Evolutionary conservation across 345 rosid genomes (phyloP), one percentile per base, ranked within the genome.

Genomic region (Aurinia saxatilis): DNA sequence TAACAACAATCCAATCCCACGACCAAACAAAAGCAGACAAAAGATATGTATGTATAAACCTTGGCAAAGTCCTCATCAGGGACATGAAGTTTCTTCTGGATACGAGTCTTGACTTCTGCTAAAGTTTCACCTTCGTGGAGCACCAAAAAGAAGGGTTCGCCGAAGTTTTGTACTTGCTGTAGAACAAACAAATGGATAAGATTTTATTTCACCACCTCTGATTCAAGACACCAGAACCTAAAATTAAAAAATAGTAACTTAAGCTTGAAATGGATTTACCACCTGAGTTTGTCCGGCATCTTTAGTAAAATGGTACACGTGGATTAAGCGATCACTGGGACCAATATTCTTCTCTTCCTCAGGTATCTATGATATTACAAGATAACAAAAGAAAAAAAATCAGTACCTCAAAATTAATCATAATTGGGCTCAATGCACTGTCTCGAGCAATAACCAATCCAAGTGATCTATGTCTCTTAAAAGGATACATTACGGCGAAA

Each of bases 91-190:
- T 90, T 93, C 77, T 80, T 90, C 58, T 87, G 99, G 67, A 90
- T 65, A 50, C 96, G 86, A 35, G 49, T 62, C 76, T 87, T 93
- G 17, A 84, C 81, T 66, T 85, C 95, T 71, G 84, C 81, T 58
- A 93, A 74, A 19, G 86, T 90, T 76, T 93, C 99, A 60, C 87
- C 92, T 67, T 90, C 99, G 62, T 73, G 96, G 73, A 93, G 85
- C 31, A 87, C 95, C 78, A 90, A 71, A 77, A 93, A 85, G 78
- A 93, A 93, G 9, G 99, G 99, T 61, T 93, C 99, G 3, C 99
- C 99, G 45, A 93, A 93, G 68, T 90, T 87, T 52, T 90, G 96
- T 31, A 93, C 82, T 78, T 93, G 96, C 92, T 93, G 80, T 70
- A 65, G 12, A 63, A 38, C 57, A 64, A 51, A 44, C 36, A 66